A percentile compares a stretch with the other conserved stretches of the same genome.
Evolutionary conservation across 2,329 filamentous ascomycete species (phyloP).

Genomic region (Beauveria varroae): DNA sequence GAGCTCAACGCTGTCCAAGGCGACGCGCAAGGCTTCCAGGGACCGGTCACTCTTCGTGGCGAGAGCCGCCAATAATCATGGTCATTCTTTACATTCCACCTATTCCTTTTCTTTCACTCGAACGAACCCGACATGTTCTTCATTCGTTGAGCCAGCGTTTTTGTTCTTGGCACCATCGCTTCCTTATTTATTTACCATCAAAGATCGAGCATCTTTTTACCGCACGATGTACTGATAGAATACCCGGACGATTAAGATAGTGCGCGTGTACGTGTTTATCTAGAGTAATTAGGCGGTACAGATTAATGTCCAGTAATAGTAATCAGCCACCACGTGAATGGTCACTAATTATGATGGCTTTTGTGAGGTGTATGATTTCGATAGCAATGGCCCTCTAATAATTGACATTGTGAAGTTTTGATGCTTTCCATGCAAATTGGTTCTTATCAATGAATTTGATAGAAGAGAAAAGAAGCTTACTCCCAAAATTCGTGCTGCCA

Average conservation of each 20-base stretch:
- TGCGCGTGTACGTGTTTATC: constrained; percentile 3
- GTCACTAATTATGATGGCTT: background rate
- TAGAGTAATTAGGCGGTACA: constrained; percentile 9
- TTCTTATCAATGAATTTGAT: background rate
- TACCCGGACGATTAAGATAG: background rate
- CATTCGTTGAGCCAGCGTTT: constrained; percentile 9
- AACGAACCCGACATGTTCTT: background rate
- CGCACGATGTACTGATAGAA: constrained; percentile 11
- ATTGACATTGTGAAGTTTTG: too few species aligned
- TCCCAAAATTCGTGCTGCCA: too few species aligned
- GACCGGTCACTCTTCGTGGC: constrained; percentile 40
- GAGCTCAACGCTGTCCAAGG: constrained; percentile 64
- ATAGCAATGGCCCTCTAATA: background rate
- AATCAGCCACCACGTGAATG: background rate
- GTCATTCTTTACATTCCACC: background rate
- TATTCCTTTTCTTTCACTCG: background rate
- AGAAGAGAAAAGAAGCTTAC: too few species aligned
- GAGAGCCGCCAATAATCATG: constrained; percentile 19
- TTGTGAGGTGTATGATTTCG: background rate
- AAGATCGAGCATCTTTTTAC: background rate
- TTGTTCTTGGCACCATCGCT: background rate
- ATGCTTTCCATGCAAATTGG: too few species aligned
- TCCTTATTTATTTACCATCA: constrained; percentile 2
- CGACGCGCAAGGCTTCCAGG: constrained; percentile 43
- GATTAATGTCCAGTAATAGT: constrained; percentile 9